Base-by-base conservation (phyloP, 768 basidiomycete species). In the Mycena epipterygia region DNA sequence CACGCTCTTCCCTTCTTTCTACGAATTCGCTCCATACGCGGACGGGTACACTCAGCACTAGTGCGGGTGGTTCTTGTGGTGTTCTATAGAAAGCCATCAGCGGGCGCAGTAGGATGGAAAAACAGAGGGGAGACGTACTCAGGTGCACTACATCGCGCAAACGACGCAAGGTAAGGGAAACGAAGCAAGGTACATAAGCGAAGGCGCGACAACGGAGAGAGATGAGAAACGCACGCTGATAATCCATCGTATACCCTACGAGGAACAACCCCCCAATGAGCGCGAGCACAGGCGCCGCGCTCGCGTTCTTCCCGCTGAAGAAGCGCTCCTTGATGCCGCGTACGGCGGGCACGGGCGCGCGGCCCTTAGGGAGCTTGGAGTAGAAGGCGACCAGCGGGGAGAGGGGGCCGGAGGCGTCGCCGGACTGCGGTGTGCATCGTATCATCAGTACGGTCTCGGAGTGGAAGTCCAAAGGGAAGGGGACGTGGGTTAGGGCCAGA, bases 331-430 rank as follows among this genome's bases (percentile, higher is more conserved):
- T 88, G 73, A 93, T 82, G 30, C 91, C 90, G 62, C 75, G 58
- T 12, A 58, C 81, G 63, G 81, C 80, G n/a, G 85, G 77, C 27
- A 80, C 76, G 39, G 90, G 82, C 49, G 89, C 87, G 29, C 88
- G 84, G 63, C 93, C 93, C 78, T 94, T 53, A 6, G 93, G 93
- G 41, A 94, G 87, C 81, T 91, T 92, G 64, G 91, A 92, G 85
- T 94, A 94, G 81, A 94, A 94, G 76, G 90, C 88, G 73, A 94
- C 91, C 80, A 94, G 89, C 27, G 87, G 86, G 51, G 85, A 81
- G 64, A 93, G 89, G 62, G 90, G 86, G 23, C 86, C 87, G 23
- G 90, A 90, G 56, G 89, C 85, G 35, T 88, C 88, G 39, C 90
- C 85, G 21, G 91, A 88, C 91, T 92, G 51, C 33, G 51, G 63